Evolutionary conservation across 768 basidiomycete genomes (phyloP).

Genomic region (Termitomyces sp.): DNA sequence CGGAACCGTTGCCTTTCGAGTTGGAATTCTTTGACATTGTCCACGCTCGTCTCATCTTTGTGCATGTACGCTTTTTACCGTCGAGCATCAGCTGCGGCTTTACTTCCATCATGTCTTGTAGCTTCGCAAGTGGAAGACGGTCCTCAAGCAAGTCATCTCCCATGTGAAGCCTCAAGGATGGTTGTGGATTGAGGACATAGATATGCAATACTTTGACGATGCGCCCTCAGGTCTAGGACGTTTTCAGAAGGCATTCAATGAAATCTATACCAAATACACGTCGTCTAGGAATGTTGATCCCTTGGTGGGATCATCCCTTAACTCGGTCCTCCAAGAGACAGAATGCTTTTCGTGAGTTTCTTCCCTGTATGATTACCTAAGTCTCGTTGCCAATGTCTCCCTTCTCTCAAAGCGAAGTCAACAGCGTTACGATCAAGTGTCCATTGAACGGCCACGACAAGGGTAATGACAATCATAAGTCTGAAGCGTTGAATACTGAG

Average conservation of each 20-base stretch:
- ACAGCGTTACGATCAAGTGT: neutral
- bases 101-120: neutral
- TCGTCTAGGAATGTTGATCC: neutral
- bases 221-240: neutral
- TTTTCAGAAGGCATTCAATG: neutral
- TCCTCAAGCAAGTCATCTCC: neutral
- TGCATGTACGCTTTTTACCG: neutral
- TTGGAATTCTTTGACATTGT: neutral
- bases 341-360: slow-evolving; percentile 2
- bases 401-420: neutral
- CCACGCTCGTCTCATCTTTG: neutral
- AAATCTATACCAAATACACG: neutral
- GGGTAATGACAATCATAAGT: neutral
- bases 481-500: neutral
- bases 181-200: too few relatives aligned
- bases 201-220: neutral
- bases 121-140: neutral
- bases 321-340: neutral
- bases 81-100: neutral
- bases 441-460: slow-evolving; percentile 1
- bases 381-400: neutral
- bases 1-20: neutral
- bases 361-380: too few relatives aligned
- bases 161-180: too few relatives aligned
- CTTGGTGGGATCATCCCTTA: neutral